phyloP scores from a whole-genome alignment of 352 stramenopile species.

The Phytophthora tentaculata region DNA sequence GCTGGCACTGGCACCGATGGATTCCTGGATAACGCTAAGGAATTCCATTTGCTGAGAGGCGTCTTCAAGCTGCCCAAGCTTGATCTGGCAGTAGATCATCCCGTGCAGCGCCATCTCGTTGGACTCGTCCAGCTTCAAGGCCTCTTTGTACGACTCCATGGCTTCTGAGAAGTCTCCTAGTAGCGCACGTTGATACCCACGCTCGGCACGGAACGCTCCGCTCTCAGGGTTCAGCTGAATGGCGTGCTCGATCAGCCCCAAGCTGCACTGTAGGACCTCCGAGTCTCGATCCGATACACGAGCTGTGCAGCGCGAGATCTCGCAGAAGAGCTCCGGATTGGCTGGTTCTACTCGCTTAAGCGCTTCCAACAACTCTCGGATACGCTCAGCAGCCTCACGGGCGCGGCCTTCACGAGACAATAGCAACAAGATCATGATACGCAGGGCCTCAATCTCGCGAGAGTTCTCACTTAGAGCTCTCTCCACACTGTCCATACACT shows the following conservation, averaged over 20 bases:
- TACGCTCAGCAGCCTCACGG: conserved; percentile 59
- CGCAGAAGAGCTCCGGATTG: conserved; percentile 71
- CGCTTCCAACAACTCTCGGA: conserved; percentile 69
- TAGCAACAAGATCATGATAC: conserved; percentile 67
- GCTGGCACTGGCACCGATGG: conserved; percentile 72
- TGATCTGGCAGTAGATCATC: conserved; percentile 94
- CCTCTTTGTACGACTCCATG: conserved; percentile 89
- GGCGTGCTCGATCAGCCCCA: conserved; percentile 72
- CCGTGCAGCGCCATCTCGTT: conserved; percentile 90
- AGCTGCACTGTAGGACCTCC: conserved; percentile 76
- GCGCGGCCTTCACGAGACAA: conserved; percentile 68
- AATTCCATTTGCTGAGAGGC: conserved; percentile 94
- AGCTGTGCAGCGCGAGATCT: conserved; percentile 66
- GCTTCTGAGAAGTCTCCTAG: conserved; percentile 80
- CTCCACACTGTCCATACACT: conserved; percentile 82
- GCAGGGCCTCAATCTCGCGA: conserved; percentile 75
- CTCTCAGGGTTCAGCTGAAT: conserved; percentile 66
- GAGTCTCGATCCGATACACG: conserved; percentile 68
- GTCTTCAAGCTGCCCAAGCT: conserved; percentile 87
- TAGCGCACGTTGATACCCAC: conserved; percentile 78
- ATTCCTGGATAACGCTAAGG: conserved; percentile 90
- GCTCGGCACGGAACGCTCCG: conserved; percentile 72
- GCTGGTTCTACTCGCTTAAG: conserved; percentile 76
- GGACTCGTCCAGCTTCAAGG: conserved; percentile 85
- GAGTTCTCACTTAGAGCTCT: conserved; percentile 69